These are phyloP conservation scores for Calonectria ilicicola DNA, from an alignment of 2,329 filamentous ascomycete species.

Conservation along the genomic window DNA sequence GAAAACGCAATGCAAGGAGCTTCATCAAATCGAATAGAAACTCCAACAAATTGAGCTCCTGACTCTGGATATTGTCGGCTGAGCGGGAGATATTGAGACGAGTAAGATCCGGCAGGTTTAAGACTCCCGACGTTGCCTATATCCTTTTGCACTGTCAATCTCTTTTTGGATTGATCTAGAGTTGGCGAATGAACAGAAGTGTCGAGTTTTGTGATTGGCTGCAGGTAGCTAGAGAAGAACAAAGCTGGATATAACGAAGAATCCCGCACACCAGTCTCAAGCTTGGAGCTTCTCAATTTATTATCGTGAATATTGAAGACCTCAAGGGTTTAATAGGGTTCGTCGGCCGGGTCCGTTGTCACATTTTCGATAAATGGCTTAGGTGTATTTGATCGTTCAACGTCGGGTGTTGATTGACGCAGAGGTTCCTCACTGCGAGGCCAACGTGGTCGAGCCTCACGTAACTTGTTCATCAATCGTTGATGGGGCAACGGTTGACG, in stretches of 20 bases:
- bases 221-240: neutral
- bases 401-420: neutral
- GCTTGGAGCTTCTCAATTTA: neutral
- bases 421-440: neutral
- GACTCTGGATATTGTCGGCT: neutral
- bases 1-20: neutral
- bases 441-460: neutral
- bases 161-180: neutral
- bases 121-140: neutral
- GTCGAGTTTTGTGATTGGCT: neutral
- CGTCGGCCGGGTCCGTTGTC: neutral
- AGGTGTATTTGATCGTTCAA: neutral
- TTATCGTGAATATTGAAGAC: neutral
- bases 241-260: neutral
- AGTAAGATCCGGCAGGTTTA: neutral
- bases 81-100: neutral
- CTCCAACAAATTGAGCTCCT: neutral
- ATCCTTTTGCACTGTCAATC: neutral
- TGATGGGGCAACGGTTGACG: neutral
- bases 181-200: neutral
- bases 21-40: neutral
- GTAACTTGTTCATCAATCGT: neutral
- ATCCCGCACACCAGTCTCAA: neutral
- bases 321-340: neutral
- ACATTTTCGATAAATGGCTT: neutral